Evolutionary conservation across 2,329 filamentous ascomycete species (phyloP).

Genomic region (Zasmidium citrigriseum): DNA sequence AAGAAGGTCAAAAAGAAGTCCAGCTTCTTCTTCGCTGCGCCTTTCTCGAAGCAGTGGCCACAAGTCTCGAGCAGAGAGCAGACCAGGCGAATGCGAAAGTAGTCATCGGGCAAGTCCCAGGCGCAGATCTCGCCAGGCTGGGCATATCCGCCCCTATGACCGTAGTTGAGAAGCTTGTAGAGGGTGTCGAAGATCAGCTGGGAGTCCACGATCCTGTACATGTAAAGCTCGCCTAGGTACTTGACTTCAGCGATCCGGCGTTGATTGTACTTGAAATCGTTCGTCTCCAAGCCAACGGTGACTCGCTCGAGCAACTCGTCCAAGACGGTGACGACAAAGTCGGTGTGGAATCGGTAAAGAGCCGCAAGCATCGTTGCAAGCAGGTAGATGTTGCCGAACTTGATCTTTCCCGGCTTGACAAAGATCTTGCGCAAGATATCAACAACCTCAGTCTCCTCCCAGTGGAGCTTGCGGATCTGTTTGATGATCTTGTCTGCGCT

Average conservation of each 20-base stretch:
- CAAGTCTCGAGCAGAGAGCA: constrained; percentile 91
- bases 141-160: constrained; percentile 79
- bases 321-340: constrained; percentile 87
- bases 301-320: constrained; percentile 90
- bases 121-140: constrained; percentile 73
- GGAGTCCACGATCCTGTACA: constrained; percentile 95
- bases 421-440: constrained; percentile 84
- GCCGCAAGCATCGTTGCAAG: constrained; percentile 86
- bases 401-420: constrained; percentile 94
- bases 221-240: constrained; percentile 94
- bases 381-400: constrained; percentile 94
- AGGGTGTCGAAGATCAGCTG: constrained; percentile 92
- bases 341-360: constrained; percentile 86
- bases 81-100: constrained; percentile 89
- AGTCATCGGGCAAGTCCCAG: constrained; percentile 89
- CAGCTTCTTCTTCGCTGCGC: constrained; percentile 91
- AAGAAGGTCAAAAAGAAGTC: constrained; percentile 98
- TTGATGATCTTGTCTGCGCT: constrained; percentile 93
- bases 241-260: constrained; percentile 93
- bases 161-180: constrained; percentile 92
- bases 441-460: constrained; percentile 90
- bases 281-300: constrained; percentile 83
- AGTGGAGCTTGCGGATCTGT: constrained; percentile 91
- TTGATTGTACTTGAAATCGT: constrained; percentile 97
- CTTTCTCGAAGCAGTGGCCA: constrained; percentile 93